These are phyloP conservation scores for Magnolia officinalis DNA, from an alignment of 164 flowering plant species.

Conservation along the genomic window DNA sequence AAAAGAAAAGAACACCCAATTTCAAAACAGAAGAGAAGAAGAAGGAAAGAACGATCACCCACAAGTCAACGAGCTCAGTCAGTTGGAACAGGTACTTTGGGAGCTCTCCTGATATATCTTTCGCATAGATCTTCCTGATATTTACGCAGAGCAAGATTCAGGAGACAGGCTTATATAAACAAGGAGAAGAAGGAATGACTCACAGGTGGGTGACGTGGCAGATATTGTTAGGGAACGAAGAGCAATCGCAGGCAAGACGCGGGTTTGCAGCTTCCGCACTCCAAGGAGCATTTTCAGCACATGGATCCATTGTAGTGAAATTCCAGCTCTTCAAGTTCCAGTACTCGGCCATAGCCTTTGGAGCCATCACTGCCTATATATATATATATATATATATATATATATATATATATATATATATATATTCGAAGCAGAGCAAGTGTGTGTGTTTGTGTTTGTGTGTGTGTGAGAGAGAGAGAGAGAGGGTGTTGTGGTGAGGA, in stretches of 20 bases:
- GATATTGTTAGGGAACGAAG: background rate
- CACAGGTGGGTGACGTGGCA: constrained; percentile 12
- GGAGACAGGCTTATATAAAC: no score
- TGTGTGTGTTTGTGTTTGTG: background rate
- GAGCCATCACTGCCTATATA: background rate
- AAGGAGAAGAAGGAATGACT: background rate
- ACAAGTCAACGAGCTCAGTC: constrained; percentile 17
- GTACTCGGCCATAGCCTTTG: background rate
- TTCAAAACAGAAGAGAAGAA: background rate
- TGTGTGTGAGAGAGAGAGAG: background rate
- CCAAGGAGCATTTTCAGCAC: constrained; percentile 6
- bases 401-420: no score
- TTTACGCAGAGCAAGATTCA: background rate
- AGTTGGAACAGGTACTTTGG: constrained; percentile 10
- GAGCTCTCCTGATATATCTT: constrained; percentile 5
- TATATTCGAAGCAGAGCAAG: background rate
- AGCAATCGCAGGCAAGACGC: constrained; percentile 3
- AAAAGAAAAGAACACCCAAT: background rate
- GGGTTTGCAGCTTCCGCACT: constrained; percentile 7
- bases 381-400: no score
- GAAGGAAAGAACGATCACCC: background rate
- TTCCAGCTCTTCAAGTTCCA: constrained; percentile 10
- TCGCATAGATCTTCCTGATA: constrained; percentile 7
- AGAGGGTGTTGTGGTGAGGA: background rate
- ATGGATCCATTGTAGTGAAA: constrained; percentile 2